Evolutionary conservation across 2,329 filamentous ascomycete species (phyloP).

Genomic region (Fusarium sp.): DNA sequence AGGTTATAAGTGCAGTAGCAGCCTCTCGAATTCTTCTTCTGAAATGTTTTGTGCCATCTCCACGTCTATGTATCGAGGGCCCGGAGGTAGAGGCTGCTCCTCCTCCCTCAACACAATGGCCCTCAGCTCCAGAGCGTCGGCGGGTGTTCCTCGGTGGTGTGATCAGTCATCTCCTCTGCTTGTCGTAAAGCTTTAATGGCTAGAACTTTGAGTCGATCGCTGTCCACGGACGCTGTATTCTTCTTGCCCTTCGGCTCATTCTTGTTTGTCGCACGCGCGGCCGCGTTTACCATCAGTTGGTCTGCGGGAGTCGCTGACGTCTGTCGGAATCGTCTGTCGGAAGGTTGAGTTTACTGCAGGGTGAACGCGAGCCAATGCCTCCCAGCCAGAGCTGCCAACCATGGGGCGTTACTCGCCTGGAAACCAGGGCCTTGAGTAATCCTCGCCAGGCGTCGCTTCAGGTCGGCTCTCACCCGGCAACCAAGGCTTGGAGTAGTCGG

Average conservation of each 20-base stretch:
- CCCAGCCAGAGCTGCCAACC: too few species aligned
- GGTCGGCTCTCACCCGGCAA: background rate
- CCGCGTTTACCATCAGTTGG: too few species aligned
- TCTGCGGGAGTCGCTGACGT: too few species aligned
- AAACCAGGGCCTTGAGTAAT: too few species aligned
- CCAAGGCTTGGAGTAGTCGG: background rate
- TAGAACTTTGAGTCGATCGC: background rate
- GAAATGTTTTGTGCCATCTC: background rate
- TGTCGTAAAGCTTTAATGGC: background rate
- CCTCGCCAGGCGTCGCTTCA: too few species aligned
- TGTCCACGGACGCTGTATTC: background rate
- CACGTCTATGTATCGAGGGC: background rate
- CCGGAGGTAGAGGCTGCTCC: background rate
- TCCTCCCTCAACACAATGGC: background rate
- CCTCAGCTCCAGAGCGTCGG: background rate
- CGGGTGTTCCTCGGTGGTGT: background rate
- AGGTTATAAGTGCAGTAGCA: background rate
- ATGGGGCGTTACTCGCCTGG: too few species aligned
- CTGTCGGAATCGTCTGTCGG: too few species aligned
- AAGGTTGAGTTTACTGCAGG: too few species aligned
- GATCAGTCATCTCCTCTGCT: background rate
- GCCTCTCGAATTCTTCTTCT: background rate
- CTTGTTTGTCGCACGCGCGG: background rate
- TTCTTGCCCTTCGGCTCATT: background rate
- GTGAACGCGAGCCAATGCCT: too few species aligned